Base-by-base conservation (phyloP, 495 filamentous ascomycete species). In the Penicillium angulare region DNA sequence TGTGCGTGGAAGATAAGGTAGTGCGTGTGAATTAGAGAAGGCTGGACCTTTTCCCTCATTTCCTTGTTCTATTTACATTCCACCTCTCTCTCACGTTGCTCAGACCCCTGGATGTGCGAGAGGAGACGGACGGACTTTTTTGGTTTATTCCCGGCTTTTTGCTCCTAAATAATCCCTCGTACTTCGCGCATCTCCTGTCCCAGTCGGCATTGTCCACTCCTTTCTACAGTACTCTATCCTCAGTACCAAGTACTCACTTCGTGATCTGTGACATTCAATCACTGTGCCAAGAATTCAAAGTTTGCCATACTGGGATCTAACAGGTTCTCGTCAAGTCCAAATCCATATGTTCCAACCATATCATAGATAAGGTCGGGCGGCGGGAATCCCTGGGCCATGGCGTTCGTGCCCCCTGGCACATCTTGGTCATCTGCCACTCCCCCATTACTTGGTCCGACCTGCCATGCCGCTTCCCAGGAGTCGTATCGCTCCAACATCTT, bases 401-500 rank as follows among this genome's bases (percentile, higher is more conserved):
- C 73, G 49, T 76, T 76, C 3, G 73, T 66, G 23, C 73, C 73
- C 12, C 71, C 73, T 12, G 71, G 71, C 9, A 74, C 62, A 4
- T 73, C 67, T 24, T 52, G 48, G 6, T 50, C 52, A 21, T 51
- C 53, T 15, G 52, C 36, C 7, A 47, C 24, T 22, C 41, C 38
- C 5, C 53, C 56, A 21, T 56, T 46, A 21, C 36, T 59, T 20
- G 43, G 41, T 8, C 59, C 62, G 20, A 58, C 57, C 34, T 67
- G 65, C 63, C 66, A 68, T 20, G 56, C 54, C 34, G 64, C 57
- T 41, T 76, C 73, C 73, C 73, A 76, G 1, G 72, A 63, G 53
- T 76, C 70, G 39, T 75, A 76, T 0, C 72, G 72, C 45, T 74
- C 73, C 2, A 76, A 52, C 71, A 76, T 80, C 53, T 81, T 81